Evolutionary conservation across 139 green algal species (phyloP).

Genomic region (Auxenochlorella pyrenoidosa): DNA sequence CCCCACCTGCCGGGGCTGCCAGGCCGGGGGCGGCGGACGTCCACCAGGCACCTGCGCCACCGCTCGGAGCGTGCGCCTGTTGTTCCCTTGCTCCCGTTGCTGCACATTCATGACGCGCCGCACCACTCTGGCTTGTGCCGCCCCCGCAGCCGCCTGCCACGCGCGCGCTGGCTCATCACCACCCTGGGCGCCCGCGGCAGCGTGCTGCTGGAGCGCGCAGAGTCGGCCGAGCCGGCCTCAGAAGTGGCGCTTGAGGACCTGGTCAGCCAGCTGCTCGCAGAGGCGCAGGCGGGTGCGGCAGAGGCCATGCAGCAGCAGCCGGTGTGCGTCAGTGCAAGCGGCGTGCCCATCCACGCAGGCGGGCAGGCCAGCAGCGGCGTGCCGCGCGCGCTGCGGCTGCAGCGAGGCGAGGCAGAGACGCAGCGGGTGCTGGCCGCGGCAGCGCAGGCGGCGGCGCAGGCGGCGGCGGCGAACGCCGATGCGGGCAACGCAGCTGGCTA

Average conservation of each 20-base stretch:
- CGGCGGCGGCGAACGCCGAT: slow-evolving; percentile 75
- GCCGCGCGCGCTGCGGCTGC: not conserved
- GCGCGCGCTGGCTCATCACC: slow-evolving; percentile 66
- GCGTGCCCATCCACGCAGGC: not conserved
- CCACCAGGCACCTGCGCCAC: too few species aligned
- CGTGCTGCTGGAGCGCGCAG: slow-evolving; percentile 71
- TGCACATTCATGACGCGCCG: not conserved
- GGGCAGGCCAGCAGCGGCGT: not conserved
- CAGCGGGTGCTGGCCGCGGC: not conserved
- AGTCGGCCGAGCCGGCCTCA: not conserved
- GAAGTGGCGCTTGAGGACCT: slow-evolving; percentile 39
- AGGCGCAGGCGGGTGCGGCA: slow-evolving; percentile 4
- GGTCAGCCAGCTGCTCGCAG: slow-evolving; percentile 24
- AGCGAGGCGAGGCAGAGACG: not conserved
- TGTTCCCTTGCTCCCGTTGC: not conserved
- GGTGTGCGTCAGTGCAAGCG: slow-evolving; percentile 10
- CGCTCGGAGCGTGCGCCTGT: not conserved
- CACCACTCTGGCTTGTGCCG: not conserved
- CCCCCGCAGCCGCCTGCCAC: slow-evolving; percentile 65
- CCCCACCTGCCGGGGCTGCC: too few species aligned
- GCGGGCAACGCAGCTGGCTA: slow-evolving; percentile 53
- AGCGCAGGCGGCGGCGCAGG: slow-evolving; percentile 49
- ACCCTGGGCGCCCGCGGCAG: slow-evolving; percentile 75
- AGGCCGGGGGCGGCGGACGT: too few species aligned
- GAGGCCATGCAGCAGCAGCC: not conserved